Evolutionary conservation across 306 rosid genomes (phyloP), one percentile per base, ranked within the genome.

Genomic region (Cucurbita ficifolia): DNA sequence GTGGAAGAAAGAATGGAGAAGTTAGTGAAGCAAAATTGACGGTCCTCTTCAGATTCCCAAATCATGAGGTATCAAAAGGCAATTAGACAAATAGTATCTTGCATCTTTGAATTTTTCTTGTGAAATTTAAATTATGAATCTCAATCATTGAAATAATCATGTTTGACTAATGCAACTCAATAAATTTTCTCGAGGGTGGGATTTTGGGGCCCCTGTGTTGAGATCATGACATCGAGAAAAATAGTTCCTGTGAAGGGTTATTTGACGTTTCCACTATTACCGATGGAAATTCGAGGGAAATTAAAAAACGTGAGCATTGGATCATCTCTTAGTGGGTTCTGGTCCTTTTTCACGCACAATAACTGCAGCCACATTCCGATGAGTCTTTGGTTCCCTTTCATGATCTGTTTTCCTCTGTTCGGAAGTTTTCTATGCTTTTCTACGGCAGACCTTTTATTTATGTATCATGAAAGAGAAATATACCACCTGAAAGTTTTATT

Each of bases 141-240:
- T 68, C 49, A 55, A 72, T 82, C 10, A 49, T 65, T 75, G 49
- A 14, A 50, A 62, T 42, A 70, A 42, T 65, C 76, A 77, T 45
- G 82, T 79, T 79, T 52, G 82, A 65, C 74, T 61, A 48, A 24
- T 21, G 76, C 85, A 74, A 76, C 80, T 74, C 4, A 72, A 6
- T 63, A 29, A 50, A 79, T 78, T 43, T 48, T 51, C 33, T 21
- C 42, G 70, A 74, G 68, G 76, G 69, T 79, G 68, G 85, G 81
- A 74, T 68, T 24, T 76, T 65, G 85, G 83, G 69, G 78, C 88
- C 82, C 58, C 6, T 67, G 58, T 33, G 81, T 76, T 84, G 84
- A 81, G 64, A 81, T 84, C 87, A 81, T 36, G 71, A 55, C 58
- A 57, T 75, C 9, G 73, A 76, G 58, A 65, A 33, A 36, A 13